phyloP scores from a whole-genome alignment of 345 rosid species.

The Lenwebbia sp. region DNA sequence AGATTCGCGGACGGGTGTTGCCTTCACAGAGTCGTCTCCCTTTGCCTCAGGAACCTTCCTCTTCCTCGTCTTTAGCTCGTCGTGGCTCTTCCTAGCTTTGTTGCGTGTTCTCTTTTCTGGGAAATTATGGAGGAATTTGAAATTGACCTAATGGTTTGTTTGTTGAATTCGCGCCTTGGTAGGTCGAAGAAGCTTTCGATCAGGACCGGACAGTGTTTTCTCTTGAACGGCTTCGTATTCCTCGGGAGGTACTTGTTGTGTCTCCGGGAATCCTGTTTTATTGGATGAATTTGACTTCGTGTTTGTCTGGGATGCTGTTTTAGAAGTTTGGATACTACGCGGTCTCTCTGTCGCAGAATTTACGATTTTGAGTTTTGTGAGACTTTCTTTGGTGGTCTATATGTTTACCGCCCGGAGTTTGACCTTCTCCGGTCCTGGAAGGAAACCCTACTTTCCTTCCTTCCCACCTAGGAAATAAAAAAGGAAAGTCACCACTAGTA shows the following conservation, averaged over 20 bases:
- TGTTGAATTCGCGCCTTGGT: background rate
- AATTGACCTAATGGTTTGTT: background rate
- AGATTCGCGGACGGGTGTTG: constrained; percentile 89
- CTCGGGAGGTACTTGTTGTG: constrained; percentile 60
- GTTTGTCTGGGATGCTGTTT: background rate
- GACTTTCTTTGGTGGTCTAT: background rate
- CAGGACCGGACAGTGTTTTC: constrained; percentile 83
- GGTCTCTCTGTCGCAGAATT: background rate
- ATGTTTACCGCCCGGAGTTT: fast-evolving
- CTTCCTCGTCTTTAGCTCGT: background rate
- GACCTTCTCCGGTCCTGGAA: background rate
- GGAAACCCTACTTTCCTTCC: background rate
- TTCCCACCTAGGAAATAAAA: background rate
- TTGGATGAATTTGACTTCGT: background rate
- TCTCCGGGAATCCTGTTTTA: background rate
- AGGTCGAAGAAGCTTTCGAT: constrained; percentile 75
- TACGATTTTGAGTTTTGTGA: background rate
- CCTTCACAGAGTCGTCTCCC: constrained; percentile 69
- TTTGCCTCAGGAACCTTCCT: constrained; percentile 36
- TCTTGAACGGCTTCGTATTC: constrained; percentile 82
- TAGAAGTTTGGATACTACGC: background rate
- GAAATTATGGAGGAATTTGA: background rate
- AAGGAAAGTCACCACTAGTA: too few relatives aligned
- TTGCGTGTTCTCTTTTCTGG: background rate
- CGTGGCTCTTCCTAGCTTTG: background rate